Percentiles rank a stretch among this genome's conserved stretches.
phyloP scores from a whole-genome alignment of 2,329 filamentous ascomycete species.

The Botrytis squamosa region DNA sequence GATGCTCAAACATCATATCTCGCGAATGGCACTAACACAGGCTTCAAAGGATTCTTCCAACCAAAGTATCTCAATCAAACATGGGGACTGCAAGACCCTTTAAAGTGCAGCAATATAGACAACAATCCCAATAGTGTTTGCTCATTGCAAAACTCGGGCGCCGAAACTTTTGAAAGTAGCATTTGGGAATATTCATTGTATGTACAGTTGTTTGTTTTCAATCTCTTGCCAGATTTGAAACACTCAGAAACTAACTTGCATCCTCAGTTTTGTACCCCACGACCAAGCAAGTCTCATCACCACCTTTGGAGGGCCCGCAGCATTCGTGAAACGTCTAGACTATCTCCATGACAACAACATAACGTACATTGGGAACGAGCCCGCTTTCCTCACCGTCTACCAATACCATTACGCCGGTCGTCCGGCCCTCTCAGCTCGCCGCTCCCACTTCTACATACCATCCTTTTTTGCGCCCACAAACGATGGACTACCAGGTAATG shows the following conservation, averaged over 20 bases:
- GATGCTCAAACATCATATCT: conserved; percentile 52
- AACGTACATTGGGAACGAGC: conserved; percentile 66
- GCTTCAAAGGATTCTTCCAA: conserved; percentile 68
- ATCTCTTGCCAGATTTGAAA: not conserved
- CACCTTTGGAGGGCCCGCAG: conserved; percentile 57
- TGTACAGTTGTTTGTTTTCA: not conserved
- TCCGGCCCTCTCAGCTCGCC: conserved; percentile 46
- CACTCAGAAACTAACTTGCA: not conserved
- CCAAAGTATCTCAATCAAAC: conserved; percentile 65
- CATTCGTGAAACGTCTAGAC: conserved; percentile 59
- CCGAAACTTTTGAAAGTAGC: conserved; percentile 70
- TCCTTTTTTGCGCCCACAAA: conserved; percentile 58
- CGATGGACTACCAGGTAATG: conserved; percentile 65
- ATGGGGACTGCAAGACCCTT: conserved; percentile 66
- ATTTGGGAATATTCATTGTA: conserved; percentile 64
- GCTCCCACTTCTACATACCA: conserved; percentile 63
- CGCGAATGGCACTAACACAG: conserved; percentile 55
- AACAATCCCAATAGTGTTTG: conserved; percentile 32
- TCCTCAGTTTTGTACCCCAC: conserved; percentile 45
- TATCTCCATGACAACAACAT: conserved; percentile 63
- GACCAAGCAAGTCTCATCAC: conserved; percentile 55
- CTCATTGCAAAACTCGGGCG: conserved; percentile 34
- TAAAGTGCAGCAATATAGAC: conserved; percentile 55
- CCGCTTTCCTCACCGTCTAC: conserved; percentile 62
- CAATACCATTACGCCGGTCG: conserved; percentile 70